Conservation (phyloP, 345 rosid genomes). For the Heritiera fomes region DNA sequence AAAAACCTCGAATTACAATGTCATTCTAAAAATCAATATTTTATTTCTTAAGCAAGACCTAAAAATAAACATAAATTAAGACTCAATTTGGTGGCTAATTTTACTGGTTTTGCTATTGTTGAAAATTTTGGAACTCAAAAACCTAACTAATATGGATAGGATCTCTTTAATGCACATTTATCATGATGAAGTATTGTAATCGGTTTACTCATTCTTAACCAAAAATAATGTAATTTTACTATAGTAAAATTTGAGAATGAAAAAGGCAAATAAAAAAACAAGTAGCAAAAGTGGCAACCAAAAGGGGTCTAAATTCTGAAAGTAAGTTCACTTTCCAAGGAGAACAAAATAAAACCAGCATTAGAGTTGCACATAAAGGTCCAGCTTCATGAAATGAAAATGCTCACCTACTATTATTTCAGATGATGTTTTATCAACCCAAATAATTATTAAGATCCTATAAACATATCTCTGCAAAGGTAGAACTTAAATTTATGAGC, state of each 20-base stretch:
- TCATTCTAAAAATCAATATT: background rate
- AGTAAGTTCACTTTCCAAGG: background rate
- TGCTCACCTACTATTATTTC: background rate
- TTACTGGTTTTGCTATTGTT: constrained; percentile 2
- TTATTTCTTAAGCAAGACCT: background rate
- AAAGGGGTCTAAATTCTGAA: background rate
- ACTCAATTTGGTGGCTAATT: background rate
- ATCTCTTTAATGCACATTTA: background rate
- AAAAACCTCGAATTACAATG: background rate
- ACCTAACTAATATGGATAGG: background rate
- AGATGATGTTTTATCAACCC: background rate
- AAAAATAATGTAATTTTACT: background rate
- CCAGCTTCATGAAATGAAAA: background rate
- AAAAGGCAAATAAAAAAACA: background rate
- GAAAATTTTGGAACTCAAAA: background rate
- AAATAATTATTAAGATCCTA: background rate
- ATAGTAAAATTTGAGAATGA: background rate
- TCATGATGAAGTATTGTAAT: background rate
- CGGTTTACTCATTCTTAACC: background rate
- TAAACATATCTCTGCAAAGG: background rate
- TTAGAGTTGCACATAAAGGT: background rate
- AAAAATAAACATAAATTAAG: background rate
- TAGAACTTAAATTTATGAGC: background rate
- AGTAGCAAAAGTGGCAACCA: background rate
- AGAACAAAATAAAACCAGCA: background rate